Evolutionary conservation across 148 eudicot genomes (phyloP).

Genomic region (Rhododendron vialii): DNA sequence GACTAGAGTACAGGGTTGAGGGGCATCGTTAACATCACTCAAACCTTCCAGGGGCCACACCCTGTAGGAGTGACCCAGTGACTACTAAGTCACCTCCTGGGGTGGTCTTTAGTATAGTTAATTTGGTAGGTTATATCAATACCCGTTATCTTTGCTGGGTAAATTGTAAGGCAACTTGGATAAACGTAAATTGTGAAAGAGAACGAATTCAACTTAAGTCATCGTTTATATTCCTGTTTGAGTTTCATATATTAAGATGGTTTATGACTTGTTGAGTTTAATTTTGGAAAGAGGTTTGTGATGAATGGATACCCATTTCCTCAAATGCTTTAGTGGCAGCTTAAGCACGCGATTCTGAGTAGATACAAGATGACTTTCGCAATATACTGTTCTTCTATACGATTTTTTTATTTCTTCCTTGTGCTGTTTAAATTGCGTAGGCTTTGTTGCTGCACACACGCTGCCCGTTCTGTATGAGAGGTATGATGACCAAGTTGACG

Average conservation of each 20-base stretch:
- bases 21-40: not conserved
- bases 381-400: not conserved
- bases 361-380: not conserved
- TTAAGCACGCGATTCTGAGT: not conserved
- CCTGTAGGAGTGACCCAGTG: not conserved
- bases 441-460: slow-evolving; percentile 77
- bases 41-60: not conserved
- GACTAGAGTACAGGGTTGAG: not conserved
- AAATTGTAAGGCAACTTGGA: not conserved
- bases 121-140: not conserved
- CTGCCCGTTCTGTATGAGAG: slow-evolving; percentile 73
- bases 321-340: not conserved
- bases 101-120: not conserved
- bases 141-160: not conserved
- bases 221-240: not conserved
- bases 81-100: not conserved
- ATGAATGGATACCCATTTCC: not conserved
- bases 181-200: not conserved
- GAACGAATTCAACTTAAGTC: not conserved
- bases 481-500: slow-evolving; percentile 65
- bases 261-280: not conserved
- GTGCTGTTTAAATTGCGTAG: slow-evolving; percentile 18
- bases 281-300: not conserved
- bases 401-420: not conserved
- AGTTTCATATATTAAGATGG: not conserved